These are phyloP conservation scores for Pyrus bretschneideri DNA, from an alignment of 306 rosid species.

Conservation along the genomic window DNA sequence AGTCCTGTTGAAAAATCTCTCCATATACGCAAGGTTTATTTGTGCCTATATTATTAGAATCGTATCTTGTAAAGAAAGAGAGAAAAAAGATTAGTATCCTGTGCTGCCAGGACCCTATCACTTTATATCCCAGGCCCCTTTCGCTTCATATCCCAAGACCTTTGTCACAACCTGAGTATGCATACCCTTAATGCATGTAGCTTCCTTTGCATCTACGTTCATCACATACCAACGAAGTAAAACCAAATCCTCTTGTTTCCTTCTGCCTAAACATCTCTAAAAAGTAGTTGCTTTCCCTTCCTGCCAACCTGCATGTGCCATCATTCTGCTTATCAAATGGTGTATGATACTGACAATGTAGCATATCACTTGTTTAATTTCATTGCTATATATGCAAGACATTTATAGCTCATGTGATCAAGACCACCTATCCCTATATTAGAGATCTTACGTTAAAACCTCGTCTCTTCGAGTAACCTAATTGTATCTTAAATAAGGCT, in stretches of 20 bases:
- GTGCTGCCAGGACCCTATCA: background rate
- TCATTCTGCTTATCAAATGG: background rate
- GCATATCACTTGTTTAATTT: background rate
- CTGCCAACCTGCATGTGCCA: background rate
- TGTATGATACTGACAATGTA: background rate
- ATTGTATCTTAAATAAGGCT: background rate
- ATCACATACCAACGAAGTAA: background rate
- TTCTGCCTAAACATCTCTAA: background rate
- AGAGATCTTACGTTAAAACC: background rate
- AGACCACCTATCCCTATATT: background rate
- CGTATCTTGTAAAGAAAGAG: background rate
- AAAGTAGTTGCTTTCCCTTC: background rate
- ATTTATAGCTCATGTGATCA: too few species aligned
- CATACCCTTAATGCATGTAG: conserved; percentile 22
- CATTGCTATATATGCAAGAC: background rate
- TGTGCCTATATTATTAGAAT: background rate
- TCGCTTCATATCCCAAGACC: background rate
- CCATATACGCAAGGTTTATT: background rate
- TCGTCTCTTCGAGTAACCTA: too few species aligned
- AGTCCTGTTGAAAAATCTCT: too few species aligned
- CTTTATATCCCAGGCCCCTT: background rate
- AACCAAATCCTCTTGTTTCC: conserved; percentile 1
- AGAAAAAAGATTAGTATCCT: background rate
- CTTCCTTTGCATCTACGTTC: conserved; percentile 25
- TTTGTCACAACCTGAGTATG: background rate